Evolutionary conservation across 495 filamentous ascomycete genomes (phyloP), one percentile per base, ranked within the genome.

Genomic region (Penicillium cosmopolitanum): DNA sequence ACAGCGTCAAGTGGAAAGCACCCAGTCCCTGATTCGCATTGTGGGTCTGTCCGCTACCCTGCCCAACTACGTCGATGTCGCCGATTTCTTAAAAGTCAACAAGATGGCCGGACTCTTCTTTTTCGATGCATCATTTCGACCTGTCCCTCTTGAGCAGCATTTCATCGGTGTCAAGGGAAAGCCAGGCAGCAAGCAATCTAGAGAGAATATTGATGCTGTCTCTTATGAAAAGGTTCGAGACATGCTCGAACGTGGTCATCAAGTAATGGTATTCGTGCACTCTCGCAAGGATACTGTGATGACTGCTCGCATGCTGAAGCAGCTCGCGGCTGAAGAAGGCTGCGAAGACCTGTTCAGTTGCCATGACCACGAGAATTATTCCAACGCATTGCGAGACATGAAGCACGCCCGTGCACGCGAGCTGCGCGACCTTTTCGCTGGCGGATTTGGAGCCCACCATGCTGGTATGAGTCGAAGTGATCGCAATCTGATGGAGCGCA

Each of bases 201-300:
- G 89, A 44, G 96, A 97, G 33, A 97, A 97, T 57, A 75, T 99
- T 54, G 95, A 99, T 66, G 76, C 76, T 28, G 87, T 88, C 12
- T 85, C 91, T 0, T 98, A 92, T 70, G 92, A 97, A 60, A 99
- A 99, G 72, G 94, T 96, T n/a, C 87, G 86, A 56, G 89, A 89
- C 44, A 97, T 97, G 95, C 79, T 98, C 10, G 84, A 89, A 65
- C 77, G 79, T 55, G 92, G 89, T 10, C 93, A 99, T 63, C 95
- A 99, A 67, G 85, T 98, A 52, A 99, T 99, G 95, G 93, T 99
- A 0, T 98, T 99, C 73, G 95, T 99, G 3, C 95, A 99, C 70
- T 96, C 93, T 3, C 84, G 95, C 21, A 95, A 96, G 71, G 96
- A 99, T 66, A 99, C 95, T 1, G 83, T 96, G 42, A 82, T 86